Conservation (phyloP, 2,329 filamentous ascomycete genomes). For the Arthroderma sp. region DNA sequence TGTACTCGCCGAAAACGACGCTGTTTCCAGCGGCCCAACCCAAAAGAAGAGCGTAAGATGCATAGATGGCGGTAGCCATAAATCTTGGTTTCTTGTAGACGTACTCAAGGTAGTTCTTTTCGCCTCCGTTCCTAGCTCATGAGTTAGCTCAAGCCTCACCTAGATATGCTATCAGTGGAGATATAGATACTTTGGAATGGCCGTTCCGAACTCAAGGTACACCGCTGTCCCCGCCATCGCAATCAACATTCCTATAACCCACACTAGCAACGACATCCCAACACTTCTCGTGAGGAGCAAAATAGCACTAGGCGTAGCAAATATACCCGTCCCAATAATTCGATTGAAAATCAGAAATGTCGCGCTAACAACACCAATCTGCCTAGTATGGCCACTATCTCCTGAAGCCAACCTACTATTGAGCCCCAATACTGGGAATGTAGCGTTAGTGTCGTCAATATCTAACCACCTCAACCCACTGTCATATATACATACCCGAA, state of each 20-base stretch:
- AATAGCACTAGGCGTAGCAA: constrained; percentile 36
- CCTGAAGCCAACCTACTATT: constrained; percentile 17
- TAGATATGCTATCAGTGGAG: neutral
- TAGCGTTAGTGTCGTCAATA: too few relatives aligned
- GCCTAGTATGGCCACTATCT: constrained; percentile 20
- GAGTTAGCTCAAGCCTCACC: neutral
- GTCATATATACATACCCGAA: too few relatives aligned
- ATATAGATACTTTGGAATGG: constrained; percentile 28
- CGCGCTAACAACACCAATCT: constrained; percentile 30
- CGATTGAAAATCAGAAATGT: constrained; percentile 37
- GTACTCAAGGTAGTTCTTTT: constrained; percentile 42
- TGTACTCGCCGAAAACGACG: constrained; percentile 40
- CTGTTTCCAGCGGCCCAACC: constrained; percentile 42
- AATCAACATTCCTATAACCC: constrained; percentile 36
- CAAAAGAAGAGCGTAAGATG: constrained; percentile 37
- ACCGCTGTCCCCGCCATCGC: constrained; percentile 31
- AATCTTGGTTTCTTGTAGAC: constrained; percentile 40
- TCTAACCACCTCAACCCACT: too few relatives aligned
- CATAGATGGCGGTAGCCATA: constrained; percentile 41
- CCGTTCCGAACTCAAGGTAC: constrained; percentile 39
- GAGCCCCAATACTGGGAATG: too few relatives aligned
- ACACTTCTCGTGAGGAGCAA: constrained; percentile 33
- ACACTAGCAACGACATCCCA: constrained; percentile 36
- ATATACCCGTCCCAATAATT: constrained; percentile 38
- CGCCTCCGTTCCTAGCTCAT: constrained; percentile 35